Evolutionary conservation across 345 rosid species (phyloP), one percentile per base, ranked within the genome.

Genomic region (Camelina sativa): DNA sequence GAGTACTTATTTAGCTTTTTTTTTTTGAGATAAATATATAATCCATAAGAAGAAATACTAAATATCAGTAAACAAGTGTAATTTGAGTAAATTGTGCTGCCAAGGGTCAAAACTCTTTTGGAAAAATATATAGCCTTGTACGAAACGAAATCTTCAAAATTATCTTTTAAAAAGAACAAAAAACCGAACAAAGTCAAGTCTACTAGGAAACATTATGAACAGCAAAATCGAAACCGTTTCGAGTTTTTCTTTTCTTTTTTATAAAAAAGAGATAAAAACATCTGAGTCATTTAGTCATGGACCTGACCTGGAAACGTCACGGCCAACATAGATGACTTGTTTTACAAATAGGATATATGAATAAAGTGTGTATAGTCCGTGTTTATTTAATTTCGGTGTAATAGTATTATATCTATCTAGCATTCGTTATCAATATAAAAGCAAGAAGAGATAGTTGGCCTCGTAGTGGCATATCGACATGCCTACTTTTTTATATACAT

Each of bases 391-490:
- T 28, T 55, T 65, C 47, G 40, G 71, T 55, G 30, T 19, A 52
- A 47, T 74, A 34, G 7, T 6, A 34, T 34, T 34, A 28, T 28
- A 28, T 28, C 5, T 28, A 57, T 65, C 59, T 56, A 74, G 55
- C 65, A 73, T 22, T 11, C 48, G 65, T 62, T 34, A 37, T 9
- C 69, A 62, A 11, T 51, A 6, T 0, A 3, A 41, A 34, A 1
- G 16, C 46, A 43, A 56, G 6, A 47, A 11, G 17, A 32, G 11
- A 48, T 1, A 67, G 65, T 65, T 13, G 72, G 78, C 65, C 5
- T 5, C 30, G 35, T 30, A 44, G 2, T 20, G 62, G 69, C 38
- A 38, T 52, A 74, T 57, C 72, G 66, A 74, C 72, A 66, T 66
- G 52, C 72, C 72, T 57, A 37, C 66, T 74, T 65, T 23, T 3